Percentiles rank a stretch among this genome's conserved stretches.
These are phyloP conservation scores for Chlamydomonas eustigma DNA, from an alignment of 139 green algal species.

Conservation along the genomic window DNA sequence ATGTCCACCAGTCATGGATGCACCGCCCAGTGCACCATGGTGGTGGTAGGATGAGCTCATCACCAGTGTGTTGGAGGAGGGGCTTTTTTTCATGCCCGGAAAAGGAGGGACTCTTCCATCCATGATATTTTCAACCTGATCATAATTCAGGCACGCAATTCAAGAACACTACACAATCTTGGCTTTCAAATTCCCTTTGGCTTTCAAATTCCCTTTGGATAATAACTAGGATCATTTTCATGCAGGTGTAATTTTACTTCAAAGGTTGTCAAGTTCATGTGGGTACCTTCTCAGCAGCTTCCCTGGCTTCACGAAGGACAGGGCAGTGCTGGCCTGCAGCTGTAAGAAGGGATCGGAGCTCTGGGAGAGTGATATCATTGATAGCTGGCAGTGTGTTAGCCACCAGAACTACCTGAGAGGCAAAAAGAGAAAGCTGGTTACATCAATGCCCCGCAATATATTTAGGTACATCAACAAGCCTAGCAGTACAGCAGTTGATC, in stretches of 20 bases:
- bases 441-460: too few species aligned
- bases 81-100: neutral
- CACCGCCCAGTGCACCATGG: too few species aligned
- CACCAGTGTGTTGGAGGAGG: neutral
- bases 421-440: too few species aligned
- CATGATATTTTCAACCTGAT: conserved; percentile 3
- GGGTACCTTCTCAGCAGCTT: conserved; percentile 41
- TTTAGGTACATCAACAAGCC: conserved; percentile 92
- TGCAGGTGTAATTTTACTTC: too few species aligned
- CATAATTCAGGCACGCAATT: too few species aligned
- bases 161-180: too few species aligned
- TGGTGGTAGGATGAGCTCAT: too few species aligned
- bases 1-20: too few species aligned
- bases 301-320: conserved; percentile 51
- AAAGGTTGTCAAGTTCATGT: too few species aligned
- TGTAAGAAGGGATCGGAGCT: conserved; percentile 66
- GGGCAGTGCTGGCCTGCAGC: conserved; percentile 49
- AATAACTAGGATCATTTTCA: neutral
- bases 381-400: conserved; percentile 93
- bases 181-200: too few species aligned
- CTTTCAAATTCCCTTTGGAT: conserved; percentile 5
- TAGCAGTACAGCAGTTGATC: conserved; percentile 92
- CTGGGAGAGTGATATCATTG: conserved; percentile 93
- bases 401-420: conserved; percentile 84
- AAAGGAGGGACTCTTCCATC: neutral